Percentiles rank a stretch among this genome's conserved stretches.
Conservation (phyloP, 352 stramenopile species). For the Phytophthora boehmeriae region DNA sequence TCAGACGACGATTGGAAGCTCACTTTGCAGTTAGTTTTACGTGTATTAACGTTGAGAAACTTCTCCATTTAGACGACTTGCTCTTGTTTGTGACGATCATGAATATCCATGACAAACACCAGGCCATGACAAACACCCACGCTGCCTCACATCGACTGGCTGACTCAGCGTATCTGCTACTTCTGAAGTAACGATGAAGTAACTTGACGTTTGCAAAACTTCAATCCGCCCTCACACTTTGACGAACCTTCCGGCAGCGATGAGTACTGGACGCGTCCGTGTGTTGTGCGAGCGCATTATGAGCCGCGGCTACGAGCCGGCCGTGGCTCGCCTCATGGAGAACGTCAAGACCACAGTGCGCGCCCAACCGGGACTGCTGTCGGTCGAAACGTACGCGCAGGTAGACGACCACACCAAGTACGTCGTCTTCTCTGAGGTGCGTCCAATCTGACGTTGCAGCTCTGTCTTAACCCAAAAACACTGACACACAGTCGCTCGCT, state of each 20-base stretch:
- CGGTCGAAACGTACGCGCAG: slow-evolving; percentile 80
- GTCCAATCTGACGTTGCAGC: background rate
- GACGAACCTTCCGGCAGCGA: slow-evolving; percentile 12
- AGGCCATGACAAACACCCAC: too few species aligned
- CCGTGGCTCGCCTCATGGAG: slow-evolving; percentile 87
- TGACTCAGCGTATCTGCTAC: too few species aligned
- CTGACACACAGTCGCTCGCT: too few species aligned
- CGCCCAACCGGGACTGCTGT: slow-evolving; percentile 73
- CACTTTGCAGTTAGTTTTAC: slow-evolving; percentile 22
- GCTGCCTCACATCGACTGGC: too few species aligned
- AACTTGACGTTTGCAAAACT: background rate
- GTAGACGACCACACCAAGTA: slow-evolving; percentile 87
- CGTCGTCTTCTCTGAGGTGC: slow-evolving; percentile 88
- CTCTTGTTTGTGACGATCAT: background rate
- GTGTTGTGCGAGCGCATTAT: slow-evolving; percentile 90
- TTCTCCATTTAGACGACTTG: slow-evolving; percentile 6
- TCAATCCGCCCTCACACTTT: background rate
- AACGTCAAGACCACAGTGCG: slow-evolving; percentile 83
- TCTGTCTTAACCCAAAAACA: background rate
- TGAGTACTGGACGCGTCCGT: slow-evolving; percentile 51
- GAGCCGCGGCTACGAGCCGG: slow-evolving; percentile 86
- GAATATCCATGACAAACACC: too few species aligned
- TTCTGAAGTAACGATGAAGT: slow-evolving; percentile 7
- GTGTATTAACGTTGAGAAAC: slow-evolving; percentile 31
- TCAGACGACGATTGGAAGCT: slow-evolving; percentile 6